phyloP scores from a whole-genome alignment of 2,329 filamentous ascomycete genomes.

The Macrophomina pseudophaseolina region DNA sequence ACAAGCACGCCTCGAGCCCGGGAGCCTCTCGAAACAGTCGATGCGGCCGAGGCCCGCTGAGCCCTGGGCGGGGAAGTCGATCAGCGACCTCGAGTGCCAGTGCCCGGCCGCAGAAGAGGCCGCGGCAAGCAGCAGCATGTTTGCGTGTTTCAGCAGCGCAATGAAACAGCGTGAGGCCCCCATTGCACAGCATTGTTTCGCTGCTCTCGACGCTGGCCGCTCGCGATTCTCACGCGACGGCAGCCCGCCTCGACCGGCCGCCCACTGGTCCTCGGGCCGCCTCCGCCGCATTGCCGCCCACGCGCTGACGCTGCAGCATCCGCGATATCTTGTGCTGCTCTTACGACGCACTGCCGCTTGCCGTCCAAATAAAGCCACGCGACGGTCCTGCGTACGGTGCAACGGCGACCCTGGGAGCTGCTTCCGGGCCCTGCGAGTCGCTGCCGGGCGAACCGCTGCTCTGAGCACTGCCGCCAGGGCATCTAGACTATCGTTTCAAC shows the following conservation, averaged over 20 bases:
- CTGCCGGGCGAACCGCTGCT: constrained; percentile 10
- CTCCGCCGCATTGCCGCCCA: neutral
- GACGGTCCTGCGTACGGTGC: constrained; percentile 10
- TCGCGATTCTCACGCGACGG: constrained; percentile 14
- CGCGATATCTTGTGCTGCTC: neutral
- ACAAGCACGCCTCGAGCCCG: constrained; percentile 7
- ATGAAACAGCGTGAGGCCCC: constrained; percentile 3
- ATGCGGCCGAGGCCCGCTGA: constrained; percentile 22
- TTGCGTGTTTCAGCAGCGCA: constrained; percentile 16
- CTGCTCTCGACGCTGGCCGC: neutral
- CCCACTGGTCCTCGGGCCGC: neutral
- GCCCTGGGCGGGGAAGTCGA: constrained; percentile 12
- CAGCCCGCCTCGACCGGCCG: neutral
- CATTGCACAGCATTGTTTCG: neutral
- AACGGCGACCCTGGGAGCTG: constrained; percentile 14
- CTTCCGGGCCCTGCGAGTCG: constrained; percentile 9
- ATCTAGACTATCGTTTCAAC: constrained; percentile 23
- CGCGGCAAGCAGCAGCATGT: constrained; percentile 4
- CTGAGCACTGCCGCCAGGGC: constrained; percentile 3
- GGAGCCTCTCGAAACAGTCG: constrained; percentile 14
- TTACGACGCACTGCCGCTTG: neutral
- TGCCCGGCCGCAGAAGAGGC: constrained; percentile 12
- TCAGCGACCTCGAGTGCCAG: too few relatives aligned
- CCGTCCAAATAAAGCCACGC: constrained; percentile 21
- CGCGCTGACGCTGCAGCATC: constrained; percentile 17